These are phyloP conservation scores for Penicillium sp. DNA, from an alignment of 2,329 filamentous ascomycete genomes.

Conservation along the genomic window DNA sequence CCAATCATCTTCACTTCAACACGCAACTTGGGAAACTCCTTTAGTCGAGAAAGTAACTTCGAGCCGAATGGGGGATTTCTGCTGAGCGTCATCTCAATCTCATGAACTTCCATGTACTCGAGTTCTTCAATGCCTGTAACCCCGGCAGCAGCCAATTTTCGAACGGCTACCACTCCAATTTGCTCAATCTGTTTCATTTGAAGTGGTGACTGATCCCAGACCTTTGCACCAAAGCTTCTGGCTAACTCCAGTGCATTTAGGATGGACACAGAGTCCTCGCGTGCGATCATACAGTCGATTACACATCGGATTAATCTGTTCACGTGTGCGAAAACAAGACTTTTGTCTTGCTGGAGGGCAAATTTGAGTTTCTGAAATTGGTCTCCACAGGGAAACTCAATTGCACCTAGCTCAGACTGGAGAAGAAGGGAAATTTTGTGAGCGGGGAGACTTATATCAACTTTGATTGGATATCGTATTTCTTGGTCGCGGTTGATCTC, in stretches of 20 bases:
- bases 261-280: constrained; percentile 65
- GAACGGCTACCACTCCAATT: constrained; percentile 72
- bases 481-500: constrained; percentile 67
- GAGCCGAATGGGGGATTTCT: constrained; percentile 82
- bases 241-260: constrained; percentile 73
- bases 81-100: constrained; percentile 74
- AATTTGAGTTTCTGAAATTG: constrained; percentile 55
- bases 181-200: constrained; percentile 81
- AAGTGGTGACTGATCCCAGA: constrained; percentile 78
- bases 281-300: constrained; percentile 67
- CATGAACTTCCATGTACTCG: constrained; percentile 62
- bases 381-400: constrained; percentile 62
- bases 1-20: constrained; percentile 54
- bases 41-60: constrained; percentile 63
- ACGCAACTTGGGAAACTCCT: constrained; percentile 68
- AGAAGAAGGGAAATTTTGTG: constrained; percentile 78
- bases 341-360: constrained; percentile 62
- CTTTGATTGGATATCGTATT: constrained; percentile 70
- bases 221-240: constrained; percentile 70
- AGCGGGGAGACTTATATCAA: constrained; percentile 61
- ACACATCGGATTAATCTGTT: constrained; percentile 72
- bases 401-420: constrained; percentile 69
- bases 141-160: constrained; percentile 69
- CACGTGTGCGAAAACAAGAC: constrained; percentile 65
- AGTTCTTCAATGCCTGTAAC: constrained; percentile 72